These are phyloP conservation scores for Phaeosphaeriaceae sp. DNA, from an alignment of 2,329 filamentous ascomycete species.

Conservation along the genomic window DNA sequence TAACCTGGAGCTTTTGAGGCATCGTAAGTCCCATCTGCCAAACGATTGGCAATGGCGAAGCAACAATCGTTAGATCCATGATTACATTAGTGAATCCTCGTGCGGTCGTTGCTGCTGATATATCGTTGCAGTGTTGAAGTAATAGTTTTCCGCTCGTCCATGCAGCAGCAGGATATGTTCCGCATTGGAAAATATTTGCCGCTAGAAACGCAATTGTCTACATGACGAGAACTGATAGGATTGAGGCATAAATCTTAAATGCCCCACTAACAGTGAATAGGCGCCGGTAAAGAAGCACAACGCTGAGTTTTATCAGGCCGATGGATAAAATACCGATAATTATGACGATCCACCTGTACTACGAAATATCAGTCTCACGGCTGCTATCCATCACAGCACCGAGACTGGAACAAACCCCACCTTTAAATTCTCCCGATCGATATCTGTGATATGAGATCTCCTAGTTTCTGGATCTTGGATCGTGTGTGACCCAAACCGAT, in stretches of 20 bases:
- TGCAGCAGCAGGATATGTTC: constrained; percentile 2
- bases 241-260: constrained; percentile 9
- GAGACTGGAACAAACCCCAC: not conserved
- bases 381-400: not conserved
- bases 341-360: constrained; percentile 10
- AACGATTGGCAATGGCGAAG: constrained; percentile 7
- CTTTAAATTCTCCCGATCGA: constrained; percentile 8
- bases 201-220: constrained; percentile 6
- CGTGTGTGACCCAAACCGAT: constrained; percentile 3
- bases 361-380: not conserved
- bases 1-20: constrained; percentile 7
- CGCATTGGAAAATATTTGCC: constrained; percentile 11
- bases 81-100: constrained; percentile 5
- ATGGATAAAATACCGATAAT: constrained; percentile 8
- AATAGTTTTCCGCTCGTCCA: constrained; percentile 8
- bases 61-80: constrained; percentile 8
- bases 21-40: constrained; percentile 8
- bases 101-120: not conserved
- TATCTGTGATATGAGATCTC: not conserved
- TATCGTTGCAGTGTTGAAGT: constrained; percentile 5
- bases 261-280: constrained; percentile 7
- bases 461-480: constrained; percentile 6
- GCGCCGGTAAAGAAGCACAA: constrained; percentile 9
- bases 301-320: constrained; percentile 12
- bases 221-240: not conserved